Conservation (phyloP, 2,329 filamentous ascomycete genomes). For the Ophiostoma piceae region DNA sequence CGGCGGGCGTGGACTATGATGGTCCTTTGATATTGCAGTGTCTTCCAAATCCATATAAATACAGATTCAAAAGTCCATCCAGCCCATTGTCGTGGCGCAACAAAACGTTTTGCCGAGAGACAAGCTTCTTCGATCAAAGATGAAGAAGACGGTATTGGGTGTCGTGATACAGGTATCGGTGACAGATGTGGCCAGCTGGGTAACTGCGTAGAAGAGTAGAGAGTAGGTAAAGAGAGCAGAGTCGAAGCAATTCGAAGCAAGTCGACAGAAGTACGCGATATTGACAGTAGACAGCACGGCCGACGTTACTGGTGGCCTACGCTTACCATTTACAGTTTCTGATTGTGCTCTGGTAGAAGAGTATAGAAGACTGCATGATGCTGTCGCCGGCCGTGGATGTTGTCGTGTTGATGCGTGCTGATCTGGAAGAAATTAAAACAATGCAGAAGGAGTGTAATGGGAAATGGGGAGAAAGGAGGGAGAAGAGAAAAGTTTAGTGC, state of each 20-base stretch:
- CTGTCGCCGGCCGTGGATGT: not conserved
- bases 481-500: not conserved
- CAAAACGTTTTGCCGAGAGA: conserved; percentile 11
- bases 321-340: conserved; percentile 3
- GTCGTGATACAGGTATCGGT: conserved; percentile 1
- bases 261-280: not conserved
- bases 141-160: not conserved
- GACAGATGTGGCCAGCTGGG: conserved; percentile 15
- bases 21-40: conserved; percentile 16
- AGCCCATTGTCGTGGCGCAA: conserved; percentile 14
- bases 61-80: not conserved
- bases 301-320: not conserved
- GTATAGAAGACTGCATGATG: not conserved
- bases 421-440: too few species aligned
- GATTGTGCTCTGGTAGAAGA: not conserved
- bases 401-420: not conserved
- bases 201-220: conserved; percentile 1
- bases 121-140: not conserved
- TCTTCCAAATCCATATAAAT: not conserved
- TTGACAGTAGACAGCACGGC: not conserved
- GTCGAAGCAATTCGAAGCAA: not conserved
- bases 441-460: not conserved
- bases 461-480: not conserved
- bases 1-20: conserved; percentile 18
- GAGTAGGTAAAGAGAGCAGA: not conserved